Evolutionary conservation across 2,329 filamentous ascomycete species (phyloP), one percentile per base, ranked within the genome.

Genomic region (Curvularia hawaiiensis): DNA sequence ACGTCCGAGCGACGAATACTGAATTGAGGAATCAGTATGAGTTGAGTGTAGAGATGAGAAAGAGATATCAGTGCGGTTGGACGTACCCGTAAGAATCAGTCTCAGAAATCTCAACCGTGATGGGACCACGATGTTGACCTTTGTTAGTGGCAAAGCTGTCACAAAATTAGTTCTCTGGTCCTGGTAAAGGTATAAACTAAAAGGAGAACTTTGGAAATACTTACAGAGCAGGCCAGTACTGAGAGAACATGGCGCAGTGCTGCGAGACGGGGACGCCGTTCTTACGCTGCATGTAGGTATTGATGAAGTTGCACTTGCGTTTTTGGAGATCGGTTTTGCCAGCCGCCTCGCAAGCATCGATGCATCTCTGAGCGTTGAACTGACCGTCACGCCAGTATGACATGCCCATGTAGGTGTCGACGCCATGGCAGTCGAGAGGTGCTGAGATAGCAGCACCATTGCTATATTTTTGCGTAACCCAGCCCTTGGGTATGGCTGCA

Each of bases 311-410:
- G 66, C 72, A 76, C 11, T 64, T 40, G 39, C 55, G 50, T 12
- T 39, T 51, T 11, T 41, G 33, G 35, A 48, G 22, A 41, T 73
- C 63, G 38, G 38, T 39, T 24, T 49, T 44, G 12, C 24, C 40
- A 50, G 62, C 52, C 6, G 48, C 47, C 26, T 54, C 58, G 54
- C 69, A 75, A 26, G 61, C 60, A 12, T 65, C 65, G 16, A 68
- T 64, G 50, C 75, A 77, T n/a, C 72, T 63, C 26, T 61, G 49
- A 26, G 68, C 59, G 51, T 76, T 67, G 53, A 71, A 69, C n/a
- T 57, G 56, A 31, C 68, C 70, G 60, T 71, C 72, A 39, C 61
- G 54, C 47, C 61, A 65, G n/a, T 49, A 44, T 4, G 11, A 22
- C 38, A 61, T 31, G 35, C 67, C 67, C 54, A 75, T 66, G 59